Percentiles rank a stretch among this genome's conserved stretches.
These are phyloP conservation scores for Coemansia erecta DNA, from an alignment of 192 early-diverging fungal genomes.

Conservation along the genomic window DNA sequence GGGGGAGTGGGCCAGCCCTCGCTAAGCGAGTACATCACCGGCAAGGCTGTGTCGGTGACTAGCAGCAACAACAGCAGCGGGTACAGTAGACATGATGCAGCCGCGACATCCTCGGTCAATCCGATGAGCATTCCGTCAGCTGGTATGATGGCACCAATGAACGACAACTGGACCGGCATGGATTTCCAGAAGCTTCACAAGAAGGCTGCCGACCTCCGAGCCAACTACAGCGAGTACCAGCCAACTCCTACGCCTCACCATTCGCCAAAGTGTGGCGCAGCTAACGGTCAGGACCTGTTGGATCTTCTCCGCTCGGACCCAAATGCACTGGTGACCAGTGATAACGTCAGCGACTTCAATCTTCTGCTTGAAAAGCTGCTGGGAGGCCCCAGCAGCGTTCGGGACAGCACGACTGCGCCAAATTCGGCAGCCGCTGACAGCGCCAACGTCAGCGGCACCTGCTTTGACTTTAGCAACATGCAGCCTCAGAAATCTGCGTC, in stretches of 20 bases:
- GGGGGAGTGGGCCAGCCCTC: slow-evolving; percentile 29
- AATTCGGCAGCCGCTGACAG: background rate
- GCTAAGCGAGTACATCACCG: slow-evolving; percentile 46
- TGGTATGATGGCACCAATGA: slow-evolving; percentile 11
- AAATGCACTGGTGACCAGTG: slow-evolving; percentile 36
- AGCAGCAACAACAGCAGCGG: slow-evolving; percentile 1
- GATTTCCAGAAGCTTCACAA: slow-evolving; percentile 37
- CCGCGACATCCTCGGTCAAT: background rate
- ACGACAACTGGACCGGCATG: slow-evolving; percentile 42
- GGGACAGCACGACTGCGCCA: slow-evolving; percentile 8
- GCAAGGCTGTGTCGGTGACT: slow-evolving; percentile 11
- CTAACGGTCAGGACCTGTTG: slow-evolving; percentile 26
- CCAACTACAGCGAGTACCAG: slow-evolving; percentile 42
- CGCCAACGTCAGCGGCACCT: background rate
- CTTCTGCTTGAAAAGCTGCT: slow-evolving; percentile 35
- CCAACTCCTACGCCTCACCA: slow-evolving; percentile 52
- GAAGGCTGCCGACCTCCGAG: slow-evolving; percentile 29
- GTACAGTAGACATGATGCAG: background rate
- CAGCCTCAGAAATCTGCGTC: slow-evolving; percentile 8
- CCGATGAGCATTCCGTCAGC: background rate
- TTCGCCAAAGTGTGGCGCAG: slow-evolving; percentile 38
- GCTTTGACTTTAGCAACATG: background rate
- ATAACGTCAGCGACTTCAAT: slow-evolving; percentile 39
- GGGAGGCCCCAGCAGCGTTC: slow-evolving; percentile 12
- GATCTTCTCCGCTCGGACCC: slow-evolving; percentile 35